Conservation (phyloP, 2,329 filamentous ascomycete species). For the Pseudocercospora fuligena region DNA sequence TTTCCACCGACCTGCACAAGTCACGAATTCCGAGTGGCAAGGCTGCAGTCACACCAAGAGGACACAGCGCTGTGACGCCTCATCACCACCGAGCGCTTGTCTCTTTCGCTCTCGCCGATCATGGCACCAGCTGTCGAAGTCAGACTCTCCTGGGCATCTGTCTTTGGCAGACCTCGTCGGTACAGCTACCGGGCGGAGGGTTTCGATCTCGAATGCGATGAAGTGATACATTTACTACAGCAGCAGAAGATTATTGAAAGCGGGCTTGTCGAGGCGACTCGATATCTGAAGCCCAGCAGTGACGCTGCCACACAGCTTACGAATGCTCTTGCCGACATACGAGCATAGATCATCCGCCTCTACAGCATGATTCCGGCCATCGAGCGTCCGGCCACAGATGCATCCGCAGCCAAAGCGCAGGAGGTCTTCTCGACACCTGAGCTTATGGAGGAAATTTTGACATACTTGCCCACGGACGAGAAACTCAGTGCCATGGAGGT, state of each 20-base stretch:
- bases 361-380: neutral
- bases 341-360: neutral
- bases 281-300: neutral
- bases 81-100: too few relatives aligned
- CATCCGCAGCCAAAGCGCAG: neutral
- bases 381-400: neutral
- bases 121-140: too few relatives aligned
- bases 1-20: too few relatives aligned
- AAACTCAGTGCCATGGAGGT: constrained; percentile 11
- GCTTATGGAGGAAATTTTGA: constrained; percentile 19
- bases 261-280: neutral
- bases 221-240: neutral
- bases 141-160: too few relatives aligned
- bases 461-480: neutral
- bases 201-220: neutral
- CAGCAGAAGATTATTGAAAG: neutral
- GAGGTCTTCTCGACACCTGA: constrained; percentile 19
- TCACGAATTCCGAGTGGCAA: too few relatives aligned
- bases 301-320: neutral
- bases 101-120: too few relatives aligned
- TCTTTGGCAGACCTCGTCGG: too few relatives aligned
- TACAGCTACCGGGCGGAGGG: too few relatives aligned
- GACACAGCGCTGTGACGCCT: too few relatives aligned
- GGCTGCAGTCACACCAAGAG: too few relatives aligned
- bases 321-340: neutral